These are phyloP conservation scores for Apiospora hydei DNA, from an alignment of 2,329 filamentous ascomycete genomes.

Conservation along the genomic window DNA sequence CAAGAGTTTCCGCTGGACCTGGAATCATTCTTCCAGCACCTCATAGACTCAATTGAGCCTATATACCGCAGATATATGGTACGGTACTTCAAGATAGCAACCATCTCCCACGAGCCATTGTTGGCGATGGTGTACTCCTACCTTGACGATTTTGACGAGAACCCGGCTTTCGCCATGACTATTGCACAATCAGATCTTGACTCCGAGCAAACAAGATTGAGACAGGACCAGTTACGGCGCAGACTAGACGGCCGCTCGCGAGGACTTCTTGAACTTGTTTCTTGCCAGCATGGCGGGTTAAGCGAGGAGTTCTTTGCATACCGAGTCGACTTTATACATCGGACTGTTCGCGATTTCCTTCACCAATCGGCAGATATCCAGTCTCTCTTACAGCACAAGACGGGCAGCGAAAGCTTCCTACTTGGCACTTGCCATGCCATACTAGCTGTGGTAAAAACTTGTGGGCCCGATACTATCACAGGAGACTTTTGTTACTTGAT, in stretches of 20 bases:
- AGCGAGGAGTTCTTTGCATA: background rate
- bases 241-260: background rate
- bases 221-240: background rate
- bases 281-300: too few relatives aligned
- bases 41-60: background rate
- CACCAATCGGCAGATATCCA: background rate
- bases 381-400: background rate
- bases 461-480: too few relatives aligned
- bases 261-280: background rate
- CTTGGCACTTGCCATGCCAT: background rate
- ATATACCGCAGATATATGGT: background rate
- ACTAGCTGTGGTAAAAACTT: background rate
- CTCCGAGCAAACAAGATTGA: background rate
- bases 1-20: background rate
- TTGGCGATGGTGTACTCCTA: background rate
- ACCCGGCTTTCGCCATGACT: background rate
- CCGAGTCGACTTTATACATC: background rate
- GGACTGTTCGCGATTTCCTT: constrained; percentile 1
- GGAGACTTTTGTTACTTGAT: too few relatives aligned
- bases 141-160: background rate
- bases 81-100: background rate
- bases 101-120: background rate
- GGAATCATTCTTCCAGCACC: background rate
- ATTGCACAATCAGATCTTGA: background rate
- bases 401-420: background rate